These are phyloP conservation scores for Nicotiana attenuata DNA, from an alignment of 257 asterid species.

Conservation along the genomic window DNA sequence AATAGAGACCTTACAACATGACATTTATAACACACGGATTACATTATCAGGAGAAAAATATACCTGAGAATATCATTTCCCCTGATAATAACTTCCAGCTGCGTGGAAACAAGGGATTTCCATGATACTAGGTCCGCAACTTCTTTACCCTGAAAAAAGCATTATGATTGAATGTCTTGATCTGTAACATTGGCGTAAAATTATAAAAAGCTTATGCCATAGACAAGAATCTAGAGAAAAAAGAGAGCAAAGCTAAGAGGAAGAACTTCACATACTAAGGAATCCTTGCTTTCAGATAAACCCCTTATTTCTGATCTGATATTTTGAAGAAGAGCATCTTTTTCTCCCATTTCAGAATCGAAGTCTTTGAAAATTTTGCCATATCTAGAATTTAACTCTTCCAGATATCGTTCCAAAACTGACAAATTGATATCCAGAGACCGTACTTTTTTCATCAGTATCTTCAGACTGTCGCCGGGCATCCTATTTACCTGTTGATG, in stretches of 20 bases:
- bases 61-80: slow-evolving; percentile 77
- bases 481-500: slow-evolving; percentile 74
- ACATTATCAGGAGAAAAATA: neutral
- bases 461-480: slow-evolving; percentile 97
- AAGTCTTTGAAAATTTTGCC: slow-evolving; percentile 59
- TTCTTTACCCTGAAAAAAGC: slow-evolving; percentile 61
- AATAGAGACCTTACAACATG: neutral
- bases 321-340: slow-evolving; percentile 49
- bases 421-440: slow-evolving; percentile 82
- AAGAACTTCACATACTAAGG: slow-evolving; percentile 48
- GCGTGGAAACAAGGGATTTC: slow-evolving; percentile 70
- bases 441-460: slow-evolving; percentile 77
- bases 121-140: slow-evolving; percentile 58
- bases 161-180: slow-evolving; percentile 10
- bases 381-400: slow-evolving; percentile 70
- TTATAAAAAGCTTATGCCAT: neutral
- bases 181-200: neutral
- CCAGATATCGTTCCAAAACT: slow-evolving; percentile 71
- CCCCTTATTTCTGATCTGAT: slow-evolving; percentile 51
- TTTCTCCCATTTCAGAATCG: slow-evolving; percentile 58
- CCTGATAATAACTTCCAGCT: slow-evolving; percentile 53
- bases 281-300: slow-evolving; percentile 57
- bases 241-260: neutral
- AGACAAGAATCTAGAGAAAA: neutral
- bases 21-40: neutral